Evolutionary conservation across 1,284 basidiomycete genomes (phyloP).

Genomic region (Schizopora paradoxa): DNA sequence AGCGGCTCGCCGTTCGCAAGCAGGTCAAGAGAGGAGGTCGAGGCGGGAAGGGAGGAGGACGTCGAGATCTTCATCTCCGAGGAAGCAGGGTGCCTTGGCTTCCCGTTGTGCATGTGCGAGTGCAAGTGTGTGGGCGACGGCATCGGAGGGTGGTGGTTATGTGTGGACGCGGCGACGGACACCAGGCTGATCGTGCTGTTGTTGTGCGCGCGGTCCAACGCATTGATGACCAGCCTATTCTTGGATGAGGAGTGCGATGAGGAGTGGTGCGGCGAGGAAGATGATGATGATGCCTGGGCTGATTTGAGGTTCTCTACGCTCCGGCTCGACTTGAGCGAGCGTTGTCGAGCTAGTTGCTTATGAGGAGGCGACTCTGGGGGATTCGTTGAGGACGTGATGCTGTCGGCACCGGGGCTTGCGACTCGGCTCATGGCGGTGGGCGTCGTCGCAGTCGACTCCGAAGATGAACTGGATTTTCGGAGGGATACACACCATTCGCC

Average conservation of each 20-base stretch:
- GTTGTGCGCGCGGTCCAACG: conserved; percentile 34
- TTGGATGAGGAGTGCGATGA: not conserved
- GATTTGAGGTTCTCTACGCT: conserved; percentile 50
- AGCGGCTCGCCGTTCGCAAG: conserved; percentile 20
- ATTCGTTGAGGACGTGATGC: conserved; percentile 31
- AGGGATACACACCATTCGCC: conserved; percentile 84
- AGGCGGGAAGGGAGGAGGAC: conserved; percentile 15
- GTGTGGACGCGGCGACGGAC: conserved; percentile 34
- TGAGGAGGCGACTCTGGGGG: conserved; percentile 21
- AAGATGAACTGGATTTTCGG: conserved; percentile 30
- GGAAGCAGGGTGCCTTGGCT: conserved; percentile 8
- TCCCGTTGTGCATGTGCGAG: not conserved
- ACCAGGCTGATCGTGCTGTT: conserved; percentile 49
- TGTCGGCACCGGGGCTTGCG: conserved; percentile 40
- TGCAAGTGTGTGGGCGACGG: conserved; percentile 16
- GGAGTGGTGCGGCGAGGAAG: not conserved
- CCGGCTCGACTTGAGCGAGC: conserved; percentile 49
- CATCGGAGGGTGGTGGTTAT: conserved; percentile 14
- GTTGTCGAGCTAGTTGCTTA: conserved; percentile 24
- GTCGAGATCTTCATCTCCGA: conserved; percentile 4
- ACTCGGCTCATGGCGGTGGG: conserved; percentile 23
- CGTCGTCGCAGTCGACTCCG: conserved; percentile 25
- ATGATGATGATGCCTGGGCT: conserved; percentile 5
- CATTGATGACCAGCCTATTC: not conserved
- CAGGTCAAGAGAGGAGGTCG: conserved; percentile 16